Base-by-base conservation (phyloP, 2,329 filamentous ascomycete genomes). In the Sporothrix schenckii region DNA sequence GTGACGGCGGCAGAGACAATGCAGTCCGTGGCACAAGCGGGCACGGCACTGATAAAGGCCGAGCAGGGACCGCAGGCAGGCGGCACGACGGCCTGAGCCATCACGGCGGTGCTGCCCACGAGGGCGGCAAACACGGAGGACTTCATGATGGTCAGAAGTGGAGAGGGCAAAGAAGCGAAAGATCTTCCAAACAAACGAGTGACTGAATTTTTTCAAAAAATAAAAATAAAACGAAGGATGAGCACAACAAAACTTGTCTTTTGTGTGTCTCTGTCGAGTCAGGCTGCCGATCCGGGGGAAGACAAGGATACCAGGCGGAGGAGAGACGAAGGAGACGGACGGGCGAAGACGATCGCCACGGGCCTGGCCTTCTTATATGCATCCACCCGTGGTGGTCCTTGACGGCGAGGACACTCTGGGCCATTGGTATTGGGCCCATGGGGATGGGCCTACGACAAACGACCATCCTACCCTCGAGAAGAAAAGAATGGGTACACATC, bases 331-430 rank as follows among this genome's bases (percentile, higher is more conserved):
- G n/a, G 34, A 34, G 34, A 34, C 6, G 60, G 30, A 16, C n/a
- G 58, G 34, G 9, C 10, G 13, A 60, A 60, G 56, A 60, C 14
- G 56, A 4, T 47, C 39, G 58, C 47, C 61, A 34, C 47, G 61
- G 44, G 24, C 27, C 63, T 52, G 47, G 27, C 44, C 63, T 66
- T 52, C 63, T 66, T 66, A 66, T 66, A 66, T 34, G 47, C 39
- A 27, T 63, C 11, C 58, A 63, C 47, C 39, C 16, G 41, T 44
- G 11, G 19, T 50, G 41, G 60, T 50, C 16, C 4, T 50, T 16
- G 39, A 39, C 13, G 39, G 39, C 11, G 21, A 39, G 58, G 39
- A 16, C 44, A 24, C 44, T 50, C 44, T 65, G 44, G 39, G 24
- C 44, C 61, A 34, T 34, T 34, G 34, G 34, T 6, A 34, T 34